Evolutionary conservation across 805 yeast genomes (phyloP), one percentile per base, ranked within the genome.

Genomic region (Metschnikowia santaceciliae): DNA sequence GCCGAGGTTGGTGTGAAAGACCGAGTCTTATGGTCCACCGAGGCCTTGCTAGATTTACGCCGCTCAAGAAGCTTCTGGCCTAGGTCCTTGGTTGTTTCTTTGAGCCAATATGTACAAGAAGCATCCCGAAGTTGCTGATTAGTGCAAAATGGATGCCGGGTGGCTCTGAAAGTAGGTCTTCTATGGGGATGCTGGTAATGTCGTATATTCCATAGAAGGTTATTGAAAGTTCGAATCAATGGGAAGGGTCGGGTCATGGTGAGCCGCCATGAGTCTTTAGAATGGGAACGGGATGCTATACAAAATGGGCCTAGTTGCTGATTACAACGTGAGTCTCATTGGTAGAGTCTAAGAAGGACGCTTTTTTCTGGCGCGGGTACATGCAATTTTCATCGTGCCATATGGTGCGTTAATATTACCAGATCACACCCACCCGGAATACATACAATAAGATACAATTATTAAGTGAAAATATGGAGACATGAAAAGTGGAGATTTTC

Each of bases 131-230:
- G 58, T 32, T 53, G 60, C 6, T 44, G 33, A 23, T 53, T 57
- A 13, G 60, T 55, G 49, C 56, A 55, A 13, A 57, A 57, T 5
- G 60, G 54, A 36, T 55, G 60, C 8, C 57, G 50, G 15, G 53
- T 42, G 8, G 60, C 55, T 42, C 33, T 47, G 37, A 57, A 53
- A 7, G 57, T 46, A 7, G 60, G 59, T 13, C 57, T 47, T 44
- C 30, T 40, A 3, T 35, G 23, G 7, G 50, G 43, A 3, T 53
- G 59, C 42, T 47, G 51, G 42, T 47, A 51, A 26, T 57, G 60
- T 45, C 39, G 46, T 41, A 57, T 38, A 39, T 55, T 57, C 57
- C 54, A 57, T 32, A 51, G 44, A 32, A 57, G 51, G 30, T 54
- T 51, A 32, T 46, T 45, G 34, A 42, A 37, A 4, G 53, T 42